A percentile compares a stretch with the other conserved stretches of the same genome.
Evolutionary conservation across 768 basidiomycete species (phyloP).

Genomic region (Lentinus tigrinus): DNA sequence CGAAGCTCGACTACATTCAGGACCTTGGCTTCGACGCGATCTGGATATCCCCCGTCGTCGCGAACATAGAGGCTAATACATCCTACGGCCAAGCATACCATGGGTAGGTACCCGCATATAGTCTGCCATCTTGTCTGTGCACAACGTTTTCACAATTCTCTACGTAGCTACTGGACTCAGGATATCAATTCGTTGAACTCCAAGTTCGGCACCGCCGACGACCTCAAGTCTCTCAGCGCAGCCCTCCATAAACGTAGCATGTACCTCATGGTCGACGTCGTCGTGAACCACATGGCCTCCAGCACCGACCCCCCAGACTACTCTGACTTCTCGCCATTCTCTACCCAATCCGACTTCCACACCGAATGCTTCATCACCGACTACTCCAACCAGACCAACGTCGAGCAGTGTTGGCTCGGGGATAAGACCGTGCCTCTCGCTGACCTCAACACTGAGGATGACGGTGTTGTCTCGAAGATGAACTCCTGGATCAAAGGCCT

Average conservation of each 20-base stretch:
- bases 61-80: constrained; percentile 47
- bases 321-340: constrained; percentile 32
- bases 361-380: constrained; percentile 40
- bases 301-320: constrained; percentile 23
- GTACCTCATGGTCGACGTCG: constrained; percentile 63
- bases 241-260: constrained; percentile 52
- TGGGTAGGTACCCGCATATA: constrained; percentile 34
- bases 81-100: constrained; percentile 58
- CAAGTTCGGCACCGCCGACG: constrained; percentile 51
- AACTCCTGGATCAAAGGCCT: constrained; percentile 48
- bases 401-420: constrained; percentile 63
- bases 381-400: constrained; percentile 45
- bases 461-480: constrained; percentile 40
- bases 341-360: constrained; percentile 38
- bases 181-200: constrained; percentile 48
- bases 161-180: constrained; percentile 48
- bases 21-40: constrained; percentile 61
- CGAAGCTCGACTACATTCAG: constrained; percentile 62
- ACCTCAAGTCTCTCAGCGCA: constrained; percentile 46
- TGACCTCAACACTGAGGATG: constrained; percentile 56
- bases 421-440: constrained; percentile 51
- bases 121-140: not conserved
- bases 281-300: constrained; percentile 60
- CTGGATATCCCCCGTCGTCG: constrained; percentile 57
- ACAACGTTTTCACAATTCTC: not conserved